Evolutionary conservation across 768 basidiomycete species (phyloP).

Genomic region (Lactifluus pinguis): DNA sequence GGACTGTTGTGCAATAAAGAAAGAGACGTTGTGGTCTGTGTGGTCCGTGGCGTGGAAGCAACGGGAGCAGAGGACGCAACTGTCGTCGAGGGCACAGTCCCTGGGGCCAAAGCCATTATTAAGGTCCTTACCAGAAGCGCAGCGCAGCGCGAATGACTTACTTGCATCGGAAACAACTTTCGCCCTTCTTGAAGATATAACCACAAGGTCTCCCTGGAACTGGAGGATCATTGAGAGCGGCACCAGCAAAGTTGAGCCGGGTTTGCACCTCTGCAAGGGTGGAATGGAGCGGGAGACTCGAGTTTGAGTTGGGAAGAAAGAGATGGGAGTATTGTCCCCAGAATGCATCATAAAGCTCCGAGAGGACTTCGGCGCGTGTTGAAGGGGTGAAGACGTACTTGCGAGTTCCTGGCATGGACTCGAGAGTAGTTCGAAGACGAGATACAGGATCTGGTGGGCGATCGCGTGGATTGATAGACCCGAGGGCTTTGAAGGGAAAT

Average conservation of each 20-base stretch:
- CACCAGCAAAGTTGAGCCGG: conserved; percentile 45
- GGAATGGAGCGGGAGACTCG: conserved; percentile 51
- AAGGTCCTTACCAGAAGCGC: neutral
- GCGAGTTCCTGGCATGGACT: conserved; percentile 71
- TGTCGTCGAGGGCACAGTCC: conserved; percentile 85
- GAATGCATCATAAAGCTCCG: conserved; percentile 73
- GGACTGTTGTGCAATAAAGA: conserved; percentile 87
- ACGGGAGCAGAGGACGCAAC: conserved; percentile 79
- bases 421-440: conserved; percentile 65
- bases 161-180: conserved; percentile 93
- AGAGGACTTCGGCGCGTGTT: conserved; percentile 72
- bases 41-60: conserved; percentile 92
- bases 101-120: conserved; percentile 31
- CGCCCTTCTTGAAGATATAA: conserved; percentile 83
- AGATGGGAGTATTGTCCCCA: conserved; percentile 68
- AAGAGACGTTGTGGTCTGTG: conserved; percentile 80
- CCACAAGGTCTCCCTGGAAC: conserved; percentile 72
- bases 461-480: conserved; percentile 47
- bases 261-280: conserved; percentile 66
- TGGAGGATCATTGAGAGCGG: conserved; percentile 49
- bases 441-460: conserved; percentile 53
- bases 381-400: conserved; percentile 70
- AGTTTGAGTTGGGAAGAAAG: conserved; percentile 60
- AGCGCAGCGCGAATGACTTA: conserved; percentile 32
- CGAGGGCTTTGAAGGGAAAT: conserved; percentile 42